Conservation (phyloP, 345 rosid genomes). For the Pugionium cornutum region DNA sequence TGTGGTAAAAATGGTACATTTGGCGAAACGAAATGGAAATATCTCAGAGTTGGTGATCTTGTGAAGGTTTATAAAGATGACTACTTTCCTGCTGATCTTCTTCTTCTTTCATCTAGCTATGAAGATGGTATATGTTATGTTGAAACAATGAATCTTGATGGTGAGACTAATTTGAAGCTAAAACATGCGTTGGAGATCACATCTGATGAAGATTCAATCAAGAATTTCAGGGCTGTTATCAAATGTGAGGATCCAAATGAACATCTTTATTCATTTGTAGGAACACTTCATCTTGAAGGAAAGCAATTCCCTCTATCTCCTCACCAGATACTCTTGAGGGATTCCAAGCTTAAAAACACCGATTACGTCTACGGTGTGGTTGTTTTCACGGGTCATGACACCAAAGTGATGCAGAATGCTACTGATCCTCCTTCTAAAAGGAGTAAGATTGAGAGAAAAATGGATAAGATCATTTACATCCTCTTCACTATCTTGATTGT, state of each 20-base stretch:
- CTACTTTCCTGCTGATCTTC: slow-evolving; percentile 91
- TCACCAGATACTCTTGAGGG: slow-evolving; percentile 80
- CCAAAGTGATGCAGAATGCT: slow-evolving; percentile 96
- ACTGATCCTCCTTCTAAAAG: slow-evolving; percentile 85
- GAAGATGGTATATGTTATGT: slow-evolving; percentile 88
- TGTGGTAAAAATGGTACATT: slow-evolving; percentile 44
- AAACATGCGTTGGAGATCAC: slow-evolving; percentile 75
- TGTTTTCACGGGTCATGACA: slow-evolving; percentile 87
- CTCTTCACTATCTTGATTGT: slow-evolving; percentile 74
- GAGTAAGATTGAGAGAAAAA: slow-evolving; percentile 81
- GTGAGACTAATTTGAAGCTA: slow-evolving; percentile 85
- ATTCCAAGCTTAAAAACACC: slow-evolving; percentile 77
- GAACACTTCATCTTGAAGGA: slow-evolving; percentile 52
- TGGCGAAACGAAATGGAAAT: slow-evolving; percentile 61
- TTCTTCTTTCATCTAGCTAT: slow-evolving; percentile 74
- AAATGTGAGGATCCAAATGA: slow-evolving; percentile 93
- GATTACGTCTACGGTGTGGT: slow-evolving; percentile 69
- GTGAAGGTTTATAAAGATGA: slow-evolving; percentile 68
- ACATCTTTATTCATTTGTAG: slow-evolving; percentile 67
- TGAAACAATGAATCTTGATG: slow-evolving; percentile 94
- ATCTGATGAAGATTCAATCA: slow-evolving; percentile 46
- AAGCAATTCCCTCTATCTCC: slow-evolving; percentile 59
- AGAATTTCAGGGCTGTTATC: slow-evolving; percentile 50
- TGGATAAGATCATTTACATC: slow-evolving; percentile 83
- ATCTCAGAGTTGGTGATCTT: slow-evolving; percentile 75